Evolutionary conservation across 805 yeast genomes (phyloP).

Genomic region (Saccharomycopsis malanga): DNA sequence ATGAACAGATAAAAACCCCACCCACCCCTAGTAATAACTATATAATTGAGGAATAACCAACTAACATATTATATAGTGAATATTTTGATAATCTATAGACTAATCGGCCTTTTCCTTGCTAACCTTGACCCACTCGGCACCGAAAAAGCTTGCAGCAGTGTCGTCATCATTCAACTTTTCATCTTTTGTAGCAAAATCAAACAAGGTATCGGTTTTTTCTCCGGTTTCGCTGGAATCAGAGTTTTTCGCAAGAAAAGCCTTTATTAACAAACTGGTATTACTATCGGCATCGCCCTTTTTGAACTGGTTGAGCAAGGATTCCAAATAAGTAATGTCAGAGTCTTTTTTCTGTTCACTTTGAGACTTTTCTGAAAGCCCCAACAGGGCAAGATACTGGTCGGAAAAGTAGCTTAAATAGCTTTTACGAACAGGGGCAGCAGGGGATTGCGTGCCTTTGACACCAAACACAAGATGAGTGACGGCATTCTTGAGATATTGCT

Average conservation of each 20-base stretch:
- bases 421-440: background rate
- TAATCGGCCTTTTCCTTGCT: constrained; percentile 13
- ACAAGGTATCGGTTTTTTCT: background rate
- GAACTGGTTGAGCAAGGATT: constrained; percentile 20
- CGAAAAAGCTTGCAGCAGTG: background rate
- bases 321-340: no score
- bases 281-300: background rate
- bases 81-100: no score
- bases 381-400: background rate
- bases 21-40: no score
- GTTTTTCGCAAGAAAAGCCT: background rate
- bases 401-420: background rate
- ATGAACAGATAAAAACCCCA: no score
- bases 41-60: no score
- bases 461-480: constrained; percentile 15
- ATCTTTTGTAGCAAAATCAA: background rate
- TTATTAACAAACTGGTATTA: constrained; percentile 11
- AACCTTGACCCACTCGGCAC: constrained; percentile 19
- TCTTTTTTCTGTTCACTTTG: no score
- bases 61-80: no score
- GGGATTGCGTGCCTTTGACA: constrained; percentile 2
- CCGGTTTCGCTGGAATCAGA: no score
- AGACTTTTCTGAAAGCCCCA: no score
- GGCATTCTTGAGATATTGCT: constrained; percentile 12
- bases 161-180: background rate